phyloP scores from a whole-genome alignment of 805 yeast genomes.

The Suhomyces sp. region DNA sequence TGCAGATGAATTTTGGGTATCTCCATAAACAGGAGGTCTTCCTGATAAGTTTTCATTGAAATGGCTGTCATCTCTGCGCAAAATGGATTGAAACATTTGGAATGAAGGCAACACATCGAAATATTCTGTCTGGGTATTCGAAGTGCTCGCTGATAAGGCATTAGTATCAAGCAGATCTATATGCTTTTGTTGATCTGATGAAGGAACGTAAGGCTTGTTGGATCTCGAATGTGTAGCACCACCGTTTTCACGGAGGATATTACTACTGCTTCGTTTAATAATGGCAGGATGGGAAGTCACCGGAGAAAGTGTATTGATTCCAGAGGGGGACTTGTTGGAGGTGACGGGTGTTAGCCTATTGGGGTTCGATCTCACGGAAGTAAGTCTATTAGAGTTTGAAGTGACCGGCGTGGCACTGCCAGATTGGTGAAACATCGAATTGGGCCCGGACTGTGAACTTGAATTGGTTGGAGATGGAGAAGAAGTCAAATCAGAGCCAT shows the following conservation, averaged over 20 bases:
- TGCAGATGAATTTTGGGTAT: constrained; percentile 26
- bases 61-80: constrained; percentile 42
- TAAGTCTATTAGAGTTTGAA: no score
- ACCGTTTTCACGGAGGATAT: no score
- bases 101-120: constrained; percentile 67
- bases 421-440: no score
- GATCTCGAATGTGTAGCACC: no score
- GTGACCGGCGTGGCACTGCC: no score
- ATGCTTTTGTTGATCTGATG: constrained; percentile 35
- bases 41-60: constrained; percentile 34
- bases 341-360: no score
- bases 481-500: background rate
- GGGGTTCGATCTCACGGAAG: no score
- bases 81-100: constrained; percentile 60
- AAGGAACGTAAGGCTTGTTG: constrained; percentile 34
- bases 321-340: no score
- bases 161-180: constrained; percentile 24
- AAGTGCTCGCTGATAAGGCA: constrained; percentile 20
- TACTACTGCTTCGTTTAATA: no score
- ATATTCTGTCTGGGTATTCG: constrained; percentile 36
- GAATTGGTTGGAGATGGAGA: background rate
- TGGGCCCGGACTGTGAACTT: no score
- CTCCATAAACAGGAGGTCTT: constrained; percentile 40
- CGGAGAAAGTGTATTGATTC: no score
- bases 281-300: no score